These are phyloP conservation scores for Penstemon barbatus DNA, from an alignment of 257 asterid genomes.

Conservation along the genomic window DNA sequence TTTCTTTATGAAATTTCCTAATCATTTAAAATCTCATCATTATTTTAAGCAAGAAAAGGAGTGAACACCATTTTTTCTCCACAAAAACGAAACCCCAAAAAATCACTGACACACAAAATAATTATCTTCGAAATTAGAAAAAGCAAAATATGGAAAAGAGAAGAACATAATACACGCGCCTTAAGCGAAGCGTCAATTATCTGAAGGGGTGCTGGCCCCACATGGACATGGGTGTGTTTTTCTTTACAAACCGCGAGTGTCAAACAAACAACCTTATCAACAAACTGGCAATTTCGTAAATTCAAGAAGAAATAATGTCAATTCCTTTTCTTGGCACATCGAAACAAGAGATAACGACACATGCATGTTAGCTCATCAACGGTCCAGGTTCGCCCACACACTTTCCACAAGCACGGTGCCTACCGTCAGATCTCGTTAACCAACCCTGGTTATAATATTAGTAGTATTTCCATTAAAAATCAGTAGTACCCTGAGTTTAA, in stretches of 20 bases:
- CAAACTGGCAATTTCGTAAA: conserved; percentile 21
- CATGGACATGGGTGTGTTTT: conserved; percentile 24
- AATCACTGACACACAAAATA: conserved; percentile 28
- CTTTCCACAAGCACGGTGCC: not conserved
- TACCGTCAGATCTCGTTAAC: conserved; percentile 30
- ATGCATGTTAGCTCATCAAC: conserved; percentile 36
- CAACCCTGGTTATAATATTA: not conserved
- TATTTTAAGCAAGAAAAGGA: conserved; percentile 10
- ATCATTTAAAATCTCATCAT: not conserved
- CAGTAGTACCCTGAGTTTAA: no score
- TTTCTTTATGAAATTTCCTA: not conserved
- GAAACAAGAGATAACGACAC: conserved; percentile 41
- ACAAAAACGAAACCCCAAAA: conserved; percentile 8
- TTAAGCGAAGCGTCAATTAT: no score
- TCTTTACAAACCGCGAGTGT: conserved; percentile 21
- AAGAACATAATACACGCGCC: no score
- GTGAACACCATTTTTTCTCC: not conserved
- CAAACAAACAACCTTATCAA: conserved; percentile 31
- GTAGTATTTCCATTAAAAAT: no score
- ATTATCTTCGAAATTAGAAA: conserved; percentile 13
- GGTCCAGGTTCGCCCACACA: conserved; percentile 34
- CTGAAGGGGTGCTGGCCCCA: no score
- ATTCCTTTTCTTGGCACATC: conserved; percentile 33
- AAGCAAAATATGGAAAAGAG: no score
- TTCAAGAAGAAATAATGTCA: conserved; percentile 5